These are phyloP conservation scores for Inga oerstediana DNA, from an alignment of 306 rosid genomes.

Conservation along the genomic window DNA sequence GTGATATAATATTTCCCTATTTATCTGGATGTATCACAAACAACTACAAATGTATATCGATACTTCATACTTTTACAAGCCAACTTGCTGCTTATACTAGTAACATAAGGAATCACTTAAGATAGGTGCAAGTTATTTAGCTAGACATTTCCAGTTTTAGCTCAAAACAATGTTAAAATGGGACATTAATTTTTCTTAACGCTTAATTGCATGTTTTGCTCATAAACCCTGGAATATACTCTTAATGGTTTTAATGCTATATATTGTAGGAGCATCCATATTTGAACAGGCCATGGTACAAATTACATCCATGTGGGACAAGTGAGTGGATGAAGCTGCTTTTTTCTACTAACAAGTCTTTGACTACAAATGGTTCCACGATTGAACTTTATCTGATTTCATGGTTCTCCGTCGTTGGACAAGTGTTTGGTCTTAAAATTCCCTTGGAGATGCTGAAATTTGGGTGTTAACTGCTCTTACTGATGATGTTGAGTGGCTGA, in stretches of 20 bases:
- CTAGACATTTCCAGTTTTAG: not conserved
- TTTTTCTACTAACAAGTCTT: conserved; percentile 37
- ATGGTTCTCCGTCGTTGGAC: conserved; percentile 88
- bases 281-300: conserved; percentile 87
- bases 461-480: conserved; percentile 4
- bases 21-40: not conserved
- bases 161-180: not conserved
- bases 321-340: conserved; percentile 92
- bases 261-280: conserved; percentile 80
- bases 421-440: conserved; percentile 70
- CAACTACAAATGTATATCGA: not conserved
- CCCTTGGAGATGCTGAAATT: conserved; percentile 55
- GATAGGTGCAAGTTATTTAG: not conserved
- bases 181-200: not conserved
- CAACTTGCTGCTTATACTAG: not conserved
- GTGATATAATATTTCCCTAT: not conserved
- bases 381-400: conserved; percentile 60
- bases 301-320: conserved; percentile 91
- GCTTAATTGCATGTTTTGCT: not conserved
- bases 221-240: not conserved
- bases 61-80: not conserved
- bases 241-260: not conserved
- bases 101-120: not conserved
- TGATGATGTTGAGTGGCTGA: not conserved
- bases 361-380: conserved; percentile 39